A percentile compares a stretch with the other conserved stretches of the same genome.
Evolutionary conservation across 116 monocot genomes (phyloP).

Genomic region (Dioscorea cayenensis): DNA sequence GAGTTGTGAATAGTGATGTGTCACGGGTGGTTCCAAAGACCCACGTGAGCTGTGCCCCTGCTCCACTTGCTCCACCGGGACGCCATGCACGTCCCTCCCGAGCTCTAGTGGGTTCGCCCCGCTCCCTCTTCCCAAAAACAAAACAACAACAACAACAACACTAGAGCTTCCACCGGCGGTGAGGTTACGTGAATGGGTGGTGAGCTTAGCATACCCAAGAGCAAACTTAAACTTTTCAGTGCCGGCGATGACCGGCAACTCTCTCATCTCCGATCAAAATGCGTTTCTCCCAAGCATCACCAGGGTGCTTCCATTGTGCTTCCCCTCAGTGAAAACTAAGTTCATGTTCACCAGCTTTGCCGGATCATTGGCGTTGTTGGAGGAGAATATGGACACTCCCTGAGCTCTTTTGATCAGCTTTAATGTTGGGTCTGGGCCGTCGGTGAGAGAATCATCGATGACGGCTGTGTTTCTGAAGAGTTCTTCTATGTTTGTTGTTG

Average conservation of each 20-base stretch:
- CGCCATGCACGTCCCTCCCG: too few species aligned
- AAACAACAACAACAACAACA: too few species aligned
- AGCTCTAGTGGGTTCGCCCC: too few species aligned
- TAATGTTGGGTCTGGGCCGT: neutral
- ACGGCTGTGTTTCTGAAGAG: neutral
- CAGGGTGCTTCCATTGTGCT: conserved; percentile 22
- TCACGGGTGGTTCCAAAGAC: too few species aligned
- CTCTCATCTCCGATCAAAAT: neutral
- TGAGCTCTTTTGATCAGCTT: conserved; percentile 1
- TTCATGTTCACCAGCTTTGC: conserved; percentile 4
- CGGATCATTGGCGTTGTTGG: neutral
- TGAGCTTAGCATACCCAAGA: conserved; percentile 13
- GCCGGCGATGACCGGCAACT: conserved; percentile 20
- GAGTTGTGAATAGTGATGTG: too few species aligned
- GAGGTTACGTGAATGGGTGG: neutral
- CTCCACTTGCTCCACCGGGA: too few species aligned
- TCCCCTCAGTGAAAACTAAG: conserved; percentile 9
- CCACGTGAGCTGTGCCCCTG: too few species aligned
- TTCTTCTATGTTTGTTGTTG: too few species aligned
- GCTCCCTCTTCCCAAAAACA: too few species aligned
- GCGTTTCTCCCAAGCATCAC: conserved; percentile 6
- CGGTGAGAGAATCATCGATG: conserved; percentile 9
- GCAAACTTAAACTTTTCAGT: conserved; percentile 11
- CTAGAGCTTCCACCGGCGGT: neutral
- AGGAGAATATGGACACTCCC: neutral